Evolutionary conservation across 495 filamentous ascomycete genomes (phyloP).

Genomic region (Talaromyces trachyspermus): DNA sequence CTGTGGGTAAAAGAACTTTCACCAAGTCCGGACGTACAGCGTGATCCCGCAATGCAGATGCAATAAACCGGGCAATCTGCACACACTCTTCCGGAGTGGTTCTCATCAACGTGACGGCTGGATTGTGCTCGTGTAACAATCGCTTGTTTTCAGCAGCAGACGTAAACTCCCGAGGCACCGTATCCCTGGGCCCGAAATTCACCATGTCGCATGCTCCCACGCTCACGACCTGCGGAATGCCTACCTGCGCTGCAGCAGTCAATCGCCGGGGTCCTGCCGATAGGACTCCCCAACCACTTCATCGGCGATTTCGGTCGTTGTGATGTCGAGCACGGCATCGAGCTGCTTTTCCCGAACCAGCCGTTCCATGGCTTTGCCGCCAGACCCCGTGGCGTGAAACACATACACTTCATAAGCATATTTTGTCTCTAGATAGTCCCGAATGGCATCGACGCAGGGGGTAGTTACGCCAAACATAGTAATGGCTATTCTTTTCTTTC

Average conservation of each 20-base stretch:
- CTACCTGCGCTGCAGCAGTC: slow-evolving; percentile 40
- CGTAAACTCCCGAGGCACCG: slow-evolving; percentile 42
- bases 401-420: slow-evolving; percentile 49
- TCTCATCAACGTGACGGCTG: slow-evolving; percentile 56
- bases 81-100: slow-evolving; percentile 47
- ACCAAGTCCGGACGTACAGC: slow-evolving; percentile 28
- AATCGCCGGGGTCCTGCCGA: slow-evolving; percentile 47
- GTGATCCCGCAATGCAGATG: slow-evolving; percentile 38
- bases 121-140: slow-evolving; percentile 56
- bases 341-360: slow-evolving; percentile 45
- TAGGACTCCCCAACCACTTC: slow-evolving; percentile 55
- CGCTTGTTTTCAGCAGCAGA: slow-evolving; percentile 19
- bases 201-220: slow-evolving; percentile 63
- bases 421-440: slow-evolving; percentile 31
- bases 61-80: slow-evolving; percentile 45
- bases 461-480: slow-evolving; percentile 75
- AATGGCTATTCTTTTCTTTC: slow-evolving; percentile 46
- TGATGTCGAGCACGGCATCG: slow-evolving; percentile 59
- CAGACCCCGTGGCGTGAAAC: slow-evolving; percentile 63
- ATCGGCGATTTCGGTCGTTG: slow-evolving; percentile 61
- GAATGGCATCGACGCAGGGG: slow-evolving; percentile 45
- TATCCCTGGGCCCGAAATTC: slow-evolving; percentile 53
- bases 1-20: slow-evolving; percentile 49
- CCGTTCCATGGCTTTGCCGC: slow-evolving; percentile 61
- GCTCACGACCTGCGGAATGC: slow-evolving; percentile 55